Conservation (phyloP, 768 basidiomycete species). For the Cystofilobasidium ferigula region DNA sequence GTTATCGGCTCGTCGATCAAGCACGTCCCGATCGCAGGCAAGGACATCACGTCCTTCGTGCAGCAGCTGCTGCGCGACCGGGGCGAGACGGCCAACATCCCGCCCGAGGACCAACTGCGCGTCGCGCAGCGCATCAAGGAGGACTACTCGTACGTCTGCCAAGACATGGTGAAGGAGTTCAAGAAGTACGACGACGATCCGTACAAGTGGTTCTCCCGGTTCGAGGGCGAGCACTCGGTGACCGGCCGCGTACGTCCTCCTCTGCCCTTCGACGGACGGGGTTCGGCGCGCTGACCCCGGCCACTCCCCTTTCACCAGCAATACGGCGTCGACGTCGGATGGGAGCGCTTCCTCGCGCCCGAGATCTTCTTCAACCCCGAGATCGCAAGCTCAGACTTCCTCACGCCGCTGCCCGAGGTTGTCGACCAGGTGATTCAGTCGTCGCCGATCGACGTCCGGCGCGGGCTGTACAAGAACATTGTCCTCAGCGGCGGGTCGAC, state of each 20-base stretch:
- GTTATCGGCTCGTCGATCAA: constrained; percentile 99
- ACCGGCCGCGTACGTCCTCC: constrained; percentile 62
- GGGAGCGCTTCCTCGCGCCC: constrained; percentile 96
- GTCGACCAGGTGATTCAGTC: constrained; percentile 92
- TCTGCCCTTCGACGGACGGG: background rate
- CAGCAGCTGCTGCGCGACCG: constrained; percentile 91
- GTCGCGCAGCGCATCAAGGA: constrained; percentile 94
- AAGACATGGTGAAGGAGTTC: constrained; percentile 98
- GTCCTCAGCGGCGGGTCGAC: constrained; percentile 94
- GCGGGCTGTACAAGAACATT: constrained; percentile 98
- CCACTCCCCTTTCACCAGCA: constrained; percentile 47
- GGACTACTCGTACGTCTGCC: constrained; percentile 95
- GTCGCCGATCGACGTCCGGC: constrained; percentile 91
- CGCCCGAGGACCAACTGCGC: constrained; percentile 85
- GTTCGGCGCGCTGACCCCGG: background rate
- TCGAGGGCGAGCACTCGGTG: constrained; percentile 83
- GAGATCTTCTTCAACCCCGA: constrained; percentile 99
- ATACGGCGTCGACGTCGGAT: constrained; percentile 89
- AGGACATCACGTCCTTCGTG: constrained; percentile 93
- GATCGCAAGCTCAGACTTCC: constrained; percentile 92
- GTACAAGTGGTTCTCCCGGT: constrained; percentile 85
- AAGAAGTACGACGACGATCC: constrained; percentile 96
- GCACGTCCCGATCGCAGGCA: constrained; percentile 95
- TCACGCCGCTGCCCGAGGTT: constrained; percentile 89
- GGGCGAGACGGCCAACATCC: constrained; percentile 78